phyloP scores from a whole-genome alignment of 2,329 filamentous ascomycete species.

The Calonectria crousiana region DNA sequence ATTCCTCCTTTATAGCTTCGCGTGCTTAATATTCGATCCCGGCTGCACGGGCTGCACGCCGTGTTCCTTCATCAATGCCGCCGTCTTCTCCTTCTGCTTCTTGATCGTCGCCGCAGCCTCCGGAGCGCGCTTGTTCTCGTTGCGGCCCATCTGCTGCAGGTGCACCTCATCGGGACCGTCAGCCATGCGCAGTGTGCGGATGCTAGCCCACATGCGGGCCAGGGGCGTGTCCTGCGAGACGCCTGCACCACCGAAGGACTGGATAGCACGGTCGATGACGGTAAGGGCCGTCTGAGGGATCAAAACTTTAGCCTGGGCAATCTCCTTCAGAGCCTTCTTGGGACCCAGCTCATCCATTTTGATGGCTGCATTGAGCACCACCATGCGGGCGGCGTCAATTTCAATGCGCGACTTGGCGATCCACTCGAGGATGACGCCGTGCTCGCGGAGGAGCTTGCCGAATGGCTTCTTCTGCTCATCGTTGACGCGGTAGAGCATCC shows the following conservation, averaged over 20 bases:
- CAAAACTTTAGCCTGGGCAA: conserved; percentile 94
- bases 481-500: conserved; percentile 94
- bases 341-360: conserved; percentile 92
- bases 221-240: conserved; percentile 95
- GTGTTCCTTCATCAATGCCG: conserved; percentile 74
- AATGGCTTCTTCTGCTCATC: conserved; percentile 93
- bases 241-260: conserved; percentile 91
- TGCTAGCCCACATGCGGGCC: conserved; percentile 83
- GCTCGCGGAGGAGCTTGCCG: conserved; percentile 85
- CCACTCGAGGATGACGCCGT: conserved; percentile 96
- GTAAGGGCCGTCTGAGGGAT: conserved; percentile 85
- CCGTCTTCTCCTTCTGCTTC: conserved; percentile 73
- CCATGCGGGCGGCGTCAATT: conserved; percentile 89
- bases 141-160: conserved; percentile 81
- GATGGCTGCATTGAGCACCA: conserved; percentile 94
- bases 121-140: conserved; percentile 79
- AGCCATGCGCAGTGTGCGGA: conserved; percentile 85
- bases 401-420: conserved; percentile 93
- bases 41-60: conserved; percentile 60
- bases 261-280: conserved; percentile 94
- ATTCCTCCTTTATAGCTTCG: conserved; percentile 57
- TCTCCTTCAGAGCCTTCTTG: conserved; percentile 91
- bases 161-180: conserved; percentile 99
- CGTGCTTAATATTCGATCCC: conserved; percentile 62
- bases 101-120: conserved; percentile 72